Base-by-base conservation (phyloP, 2,329 filamentous ascomycete species). In the Fusarium scirpi region DNA sequence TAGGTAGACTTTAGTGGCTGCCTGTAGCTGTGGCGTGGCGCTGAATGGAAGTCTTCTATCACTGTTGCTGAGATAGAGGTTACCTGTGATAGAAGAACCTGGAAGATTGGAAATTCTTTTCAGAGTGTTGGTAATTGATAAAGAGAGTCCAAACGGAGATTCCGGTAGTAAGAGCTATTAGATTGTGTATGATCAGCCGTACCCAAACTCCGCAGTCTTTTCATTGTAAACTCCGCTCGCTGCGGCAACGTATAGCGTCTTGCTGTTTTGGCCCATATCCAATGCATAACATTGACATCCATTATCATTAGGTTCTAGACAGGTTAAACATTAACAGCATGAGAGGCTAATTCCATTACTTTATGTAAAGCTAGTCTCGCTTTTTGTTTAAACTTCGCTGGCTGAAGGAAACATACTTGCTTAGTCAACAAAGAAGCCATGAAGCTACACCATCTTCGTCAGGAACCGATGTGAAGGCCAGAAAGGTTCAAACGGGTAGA, bases 11-110 rank as follows among this genome's bases (percentile, higher is more conserved):
- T 70, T 58, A 70, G 73, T 65, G 73, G 70, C 57, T 54, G 52
- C 41, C 57, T 52, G 38, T 29, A 62, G 56, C 32, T 64, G 67
- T 73, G 70, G 73, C 71, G 67, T 73, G 70, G 73, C 71, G 62
- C 62, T 73, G 69, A 24, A 65, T 24, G n/a, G 20, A 38, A 38
- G 32, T 38, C 16, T 38, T 38, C 16, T 38, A 38, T 38, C 32
- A 40, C 49, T 24, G 30, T 56, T 38, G 16, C 24, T 18, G 32
- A 15, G 49, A 53, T 52, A 40, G 22, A 53, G 48, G 49, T n/a
- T 63, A 20, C 45, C 29, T 45, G 29, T 46, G 24, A 55, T 58
- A 45, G 68, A 71, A 71, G 10, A 52, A 46, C 18, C 68, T 70
- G 52, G 68, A 71, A 69, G 64, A 62, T 8, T 44, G 15, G 29